These are phyloP conservation scores for Zygnema cylindricum DNA, from an alignment of 139 green algal genomes.

Conservation along the genomic window DNA sequence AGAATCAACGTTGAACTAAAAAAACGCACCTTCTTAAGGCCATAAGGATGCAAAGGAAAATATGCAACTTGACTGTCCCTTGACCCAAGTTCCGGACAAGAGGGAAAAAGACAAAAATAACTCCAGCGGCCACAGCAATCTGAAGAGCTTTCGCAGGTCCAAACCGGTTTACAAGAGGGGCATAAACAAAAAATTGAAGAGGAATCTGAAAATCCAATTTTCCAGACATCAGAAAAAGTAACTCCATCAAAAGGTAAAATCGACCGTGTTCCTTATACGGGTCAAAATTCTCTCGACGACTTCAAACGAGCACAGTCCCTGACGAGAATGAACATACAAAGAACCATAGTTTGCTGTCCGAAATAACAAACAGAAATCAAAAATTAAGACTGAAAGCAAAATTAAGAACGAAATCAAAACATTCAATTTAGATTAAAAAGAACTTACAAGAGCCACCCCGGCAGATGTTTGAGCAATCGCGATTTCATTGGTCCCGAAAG, in stretches of 20 bases:
- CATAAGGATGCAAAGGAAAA: neutral
- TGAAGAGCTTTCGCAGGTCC: slow-evolving; percentile 18
- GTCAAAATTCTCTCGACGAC: neutral
- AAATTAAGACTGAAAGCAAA: neutral
- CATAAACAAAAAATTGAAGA: slow-evolving; percentile 34
- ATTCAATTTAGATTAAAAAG: neutral
- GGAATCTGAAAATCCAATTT: neutral
- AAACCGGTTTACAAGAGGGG: neutral
- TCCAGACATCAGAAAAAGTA: neutral
- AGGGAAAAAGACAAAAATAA: neutral
- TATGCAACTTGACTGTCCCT: neutral
- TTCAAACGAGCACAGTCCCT: neutral
- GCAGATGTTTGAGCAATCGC: slow-evolving; percentile 28
- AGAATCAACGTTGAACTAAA: too few species aligned
- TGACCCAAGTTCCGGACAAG: slow-evolving; percentile 2
- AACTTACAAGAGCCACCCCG: slow-evolving; percentile 27
- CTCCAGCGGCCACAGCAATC: neutral
- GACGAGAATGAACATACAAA: neutral
- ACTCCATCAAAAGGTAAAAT: too few species aligned
- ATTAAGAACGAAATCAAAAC: neutral
- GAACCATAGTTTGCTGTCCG: neutral
- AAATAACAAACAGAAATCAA: neutral
- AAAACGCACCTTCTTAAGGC: too few species aligned
- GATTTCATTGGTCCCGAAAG: slow-evolving; percentile 29
- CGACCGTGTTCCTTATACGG: neutral